Percentiles rank a stretch among this genome's conserved stretches.
These are phyloP conservation scores for Rhodosporidiobolus sp. DNA, from an alignment of 768 basidiomycete genomes.

Conservation along the genomic window DNA sequence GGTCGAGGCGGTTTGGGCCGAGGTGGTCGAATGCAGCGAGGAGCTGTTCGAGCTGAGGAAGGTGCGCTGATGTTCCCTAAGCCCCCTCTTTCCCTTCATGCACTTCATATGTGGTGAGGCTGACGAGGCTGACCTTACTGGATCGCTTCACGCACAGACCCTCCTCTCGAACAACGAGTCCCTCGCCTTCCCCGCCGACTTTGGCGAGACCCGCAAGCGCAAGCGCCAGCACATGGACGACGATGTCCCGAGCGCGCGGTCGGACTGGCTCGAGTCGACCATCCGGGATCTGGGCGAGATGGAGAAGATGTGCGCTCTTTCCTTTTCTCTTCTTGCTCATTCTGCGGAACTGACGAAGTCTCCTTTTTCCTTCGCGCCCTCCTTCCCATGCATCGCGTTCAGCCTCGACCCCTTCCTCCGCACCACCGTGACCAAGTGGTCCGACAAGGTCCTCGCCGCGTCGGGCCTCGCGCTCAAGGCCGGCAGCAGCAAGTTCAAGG, in stretches of 20 bases:
- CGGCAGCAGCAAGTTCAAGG: constrained; percentile 57
- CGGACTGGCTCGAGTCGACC: constrained; percentile 50
- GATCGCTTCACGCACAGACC: not conserved
- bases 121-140: not conserved
- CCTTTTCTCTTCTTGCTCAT: constrained; percentile 6
- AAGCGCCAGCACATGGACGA: constrained; percentile 17
- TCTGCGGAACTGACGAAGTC: constrained; percentile 3
- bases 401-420: constrained; percentile 62
- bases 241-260: not conserved
- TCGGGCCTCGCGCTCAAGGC: constrained; percentile 65
- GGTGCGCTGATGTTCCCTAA: constrained; percentile 4
- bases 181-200: constrained; percentile 9
- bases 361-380: not conserved
- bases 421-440: constrained; percentile 87
- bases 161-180: constrained; percentile 9
- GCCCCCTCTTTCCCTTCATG: not conserved
- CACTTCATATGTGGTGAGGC: not conserved
- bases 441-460: constrained; percentile 88
- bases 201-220: constrained; percentile 36
- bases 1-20: constrained; percentile 40
- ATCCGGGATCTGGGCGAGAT: constrained; percentile 14
- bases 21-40: constrained; percentile 43
- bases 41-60: constrained; percentile 29
- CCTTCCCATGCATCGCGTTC: not conserved
- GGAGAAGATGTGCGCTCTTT: constrained; percentile 21